Conservation (phyloP, 371 early-diverging fungal genomes). For the Coemansia sp. region DNA sequence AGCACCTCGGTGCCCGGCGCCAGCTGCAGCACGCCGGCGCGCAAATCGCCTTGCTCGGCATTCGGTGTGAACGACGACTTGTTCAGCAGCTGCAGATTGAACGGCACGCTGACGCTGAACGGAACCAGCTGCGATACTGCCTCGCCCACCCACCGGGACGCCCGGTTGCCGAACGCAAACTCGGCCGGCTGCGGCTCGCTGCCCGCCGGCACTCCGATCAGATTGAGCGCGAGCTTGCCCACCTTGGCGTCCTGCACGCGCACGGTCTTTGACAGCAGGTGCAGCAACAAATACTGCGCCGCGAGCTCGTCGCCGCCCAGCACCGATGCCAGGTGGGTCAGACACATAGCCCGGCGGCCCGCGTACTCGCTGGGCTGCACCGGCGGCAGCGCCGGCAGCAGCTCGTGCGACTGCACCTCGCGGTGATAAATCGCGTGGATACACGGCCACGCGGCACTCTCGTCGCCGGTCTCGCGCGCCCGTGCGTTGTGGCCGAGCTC, state of each 20-base stretch:
- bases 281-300: constrained; percentile 48
- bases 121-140: constrained; percentile 45
- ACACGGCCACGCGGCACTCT: constrained; percentile 33
- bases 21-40: constrained; percentile 56
- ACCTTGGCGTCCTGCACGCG: constrained; percentile 46
- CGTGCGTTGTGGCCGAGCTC: constrained; percentile 41
- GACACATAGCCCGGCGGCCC: constrained; percentile 25
- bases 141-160: constrained; percentile 30
- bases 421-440: constrained; percentile 38
- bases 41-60: constrained; percentile 50
- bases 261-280: constrained; percentile 46
- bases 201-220: constrained; percentile 38
- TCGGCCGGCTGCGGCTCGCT: not conserved
- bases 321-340: constrained; percentile 24
- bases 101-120: constrained; percentile 41
- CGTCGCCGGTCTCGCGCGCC: constrained; percentile 15
- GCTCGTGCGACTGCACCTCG: constrained; percentile 7
- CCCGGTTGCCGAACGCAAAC: constrained; percentile 23
- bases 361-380: constrained; percentile 8
- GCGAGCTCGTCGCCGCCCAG: constrained; percentile 51
- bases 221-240: constrained; percentile 50
- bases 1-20: constrained; percentile 51
- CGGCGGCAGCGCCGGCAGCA: constrained; percentile 16
- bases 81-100: constrained; percentile 46
- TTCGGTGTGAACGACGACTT: constrained; percentile 39